Conservation (phyloP, 129 eudicot species). For the Centrapalus pauciflorus region DNA sequence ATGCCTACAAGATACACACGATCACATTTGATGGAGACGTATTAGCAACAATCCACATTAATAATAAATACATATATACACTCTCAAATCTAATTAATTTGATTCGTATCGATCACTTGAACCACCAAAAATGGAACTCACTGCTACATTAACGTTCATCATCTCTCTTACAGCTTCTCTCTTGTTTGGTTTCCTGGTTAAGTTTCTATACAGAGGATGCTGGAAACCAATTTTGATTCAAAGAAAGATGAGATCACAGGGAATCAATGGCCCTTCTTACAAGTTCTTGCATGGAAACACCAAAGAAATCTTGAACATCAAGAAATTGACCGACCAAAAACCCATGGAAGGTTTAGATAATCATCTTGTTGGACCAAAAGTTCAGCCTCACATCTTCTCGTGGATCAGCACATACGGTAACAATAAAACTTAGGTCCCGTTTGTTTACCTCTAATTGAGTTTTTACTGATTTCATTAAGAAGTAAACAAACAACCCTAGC, state of each 20-base stretch:
- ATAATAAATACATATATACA: too few relatives aligned
- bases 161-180: not conserved
- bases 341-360: constrained; percentile 27
- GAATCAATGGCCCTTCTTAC: constrained; percentile 52
- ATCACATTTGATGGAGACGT: too few relatives aligned
- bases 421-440: too few relatives aligned
- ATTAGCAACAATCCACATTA: too few relatives aligned
- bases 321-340: constrained; percentile 5
- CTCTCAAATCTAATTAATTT: not conserved
- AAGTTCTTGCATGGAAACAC: constrained; percentile 44
- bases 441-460: too few relatives aligned
- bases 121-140: not conserved
- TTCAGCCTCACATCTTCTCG: constrained; percentile 37
- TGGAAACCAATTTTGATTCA: constrained; percentile 35
- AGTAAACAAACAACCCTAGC: too few relatives aligned
- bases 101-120: not conserved
- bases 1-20: too few relatives aligned
- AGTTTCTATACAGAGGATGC: constrained; percentile 34
- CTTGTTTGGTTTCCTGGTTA: not conserved
- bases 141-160: not conserved
- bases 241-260: constrained; percentile 28
- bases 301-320: constrained; percentile 37
- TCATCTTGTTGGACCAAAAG: constrained; percentile 31
- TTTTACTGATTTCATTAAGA: too few relatives aligned
- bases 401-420: constrained; percentile 49